Evolutionary conservation across 352 stramenopile genomes (phyloP).

Genomic region (Phytophthora tubulina): DNA sequence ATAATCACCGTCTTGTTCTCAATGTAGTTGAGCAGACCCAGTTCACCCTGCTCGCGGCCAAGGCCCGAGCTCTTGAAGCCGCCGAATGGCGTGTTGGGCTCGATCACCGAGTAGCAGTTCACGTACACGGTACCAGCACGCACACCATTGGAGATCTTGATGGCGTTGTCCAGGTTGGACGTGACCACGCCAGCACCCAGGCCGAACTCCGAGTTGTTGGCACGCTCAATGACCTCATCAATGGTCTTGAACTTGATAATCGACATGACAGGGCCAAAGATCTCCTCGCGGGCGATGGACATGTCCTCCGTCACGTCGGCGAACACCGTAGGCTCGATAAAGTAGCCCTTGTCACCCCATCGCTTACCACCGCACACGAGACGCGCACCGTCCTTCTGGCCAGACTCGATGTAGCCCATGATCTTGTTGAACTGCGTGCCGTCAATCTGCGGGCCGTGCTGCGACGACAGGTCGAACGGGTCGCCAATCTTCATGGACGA

Average conservation of each 20-base stretch:
- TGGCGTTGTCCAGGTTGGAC: conserved; percentile 80
- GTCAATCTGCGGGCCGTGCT: conserved; percentile 71
- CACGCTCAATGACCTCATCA: conserved; percentile 88
- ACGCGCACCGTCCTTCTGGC: conserved; percentile 82
- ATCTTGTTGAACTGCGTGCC: conserved; percentile 80
- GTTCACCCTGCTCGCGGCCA: conserved; percentile 78
- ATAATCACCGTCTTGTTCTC: conserved; percentile 82
- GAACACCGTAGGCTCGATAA: conserved; percentile 94
- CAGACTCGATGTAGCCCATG: conserved; percentile 78
- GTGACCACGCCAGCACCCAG: conserved; percentile 92
- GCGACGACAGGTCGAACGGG: conserved; percentile 43
- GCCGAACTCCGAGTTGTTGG: conserved; percentile 90
- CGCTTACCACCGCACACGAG: conserved; percentile 82
- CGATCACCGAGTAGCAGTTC: conserved; percentile 94
- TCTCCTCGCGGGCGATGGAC: conserved; percentile 91
- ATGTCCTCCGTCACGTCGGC: conserved; percentile 80
- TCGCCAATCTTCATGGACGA: conserved; percentile 67
- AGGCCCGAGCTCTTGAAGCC: conserved; percentile 88
- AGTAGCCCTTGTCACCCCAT: conserved; percentile 77
- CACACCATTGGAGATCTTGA: conserved; percentile 88
- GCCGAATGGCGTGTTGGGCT: conserved; percentile 85
- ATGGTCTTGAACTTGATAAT: conserved; percentile 92
- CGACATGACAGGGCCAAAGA: conserved; percentile 92
- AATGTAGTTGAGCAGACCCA: conserved; percentile 76
- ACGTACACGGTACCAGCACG: conserved; percentile 94